Conservation (phyloP, 768 basidiomycete species). For the Trametes gibbosa region DNA sequence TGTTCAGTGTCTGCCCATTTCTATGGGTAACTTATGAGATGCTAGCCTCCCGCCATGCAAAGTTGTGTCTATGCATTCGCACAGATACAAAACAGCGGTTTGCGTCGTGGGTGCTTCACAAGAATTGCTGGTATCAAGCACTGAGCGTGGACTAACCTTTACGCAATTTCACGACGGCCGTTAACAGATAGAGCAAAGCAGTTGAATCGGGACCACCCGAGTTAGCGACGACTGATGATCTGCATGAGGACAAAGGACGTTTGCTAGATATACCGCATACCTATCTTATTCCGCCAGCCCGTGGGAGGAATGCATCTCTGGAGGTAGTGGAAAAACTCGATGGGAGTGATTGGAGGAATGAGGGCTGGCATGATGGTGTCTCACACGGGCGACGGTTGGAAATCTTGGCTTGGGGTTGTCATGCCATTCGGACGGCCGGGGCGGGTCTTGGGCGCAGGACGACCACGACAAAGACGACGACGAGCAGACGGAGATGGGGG, state of each 20-base stretch:
- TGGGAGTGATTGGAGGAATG: conserved; percentile 37
- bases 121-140: too few relatives aligned
- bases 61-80: too few relatives aligned
- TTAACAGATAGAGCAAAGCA: conserved; percentile 68
- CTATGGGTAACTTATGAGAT: too few relatives aligned
- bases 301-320: conserved; percentile 44
- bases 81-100: too few relatives aligned
- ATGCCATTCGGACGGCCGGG: not conserved
- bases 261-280: conserved; percentile 27
- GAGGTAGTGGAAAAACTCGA: conserved; percentile 52
- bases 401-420: not conserved
- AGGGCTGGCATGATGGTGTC: conserved; percentile 3
- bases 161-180: conserved; percentile 10
- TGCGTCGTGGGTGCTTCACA: too few relatives aligned
- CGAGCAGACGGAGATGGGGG: not conserved
- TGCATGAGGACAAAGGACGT: not conserved
- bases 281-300: conserved; percentile 50
- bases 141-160: conserved; percentile 8
- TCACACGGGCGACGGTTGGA: not conserved
- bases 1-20: too few relatives aligned
- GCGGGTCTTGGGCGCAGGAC: not conserved
- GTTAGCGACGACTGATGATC: conserved; percentile 47
- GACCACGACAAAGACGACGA: not conserved
- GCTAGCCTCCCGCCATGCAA: too few relatives aligned
- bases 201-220: conserved; percentile 86